Base-by-base conservation (phyloP, 139 green algal genomes). In the Chlamydomonas asymmetrica region DNA sequence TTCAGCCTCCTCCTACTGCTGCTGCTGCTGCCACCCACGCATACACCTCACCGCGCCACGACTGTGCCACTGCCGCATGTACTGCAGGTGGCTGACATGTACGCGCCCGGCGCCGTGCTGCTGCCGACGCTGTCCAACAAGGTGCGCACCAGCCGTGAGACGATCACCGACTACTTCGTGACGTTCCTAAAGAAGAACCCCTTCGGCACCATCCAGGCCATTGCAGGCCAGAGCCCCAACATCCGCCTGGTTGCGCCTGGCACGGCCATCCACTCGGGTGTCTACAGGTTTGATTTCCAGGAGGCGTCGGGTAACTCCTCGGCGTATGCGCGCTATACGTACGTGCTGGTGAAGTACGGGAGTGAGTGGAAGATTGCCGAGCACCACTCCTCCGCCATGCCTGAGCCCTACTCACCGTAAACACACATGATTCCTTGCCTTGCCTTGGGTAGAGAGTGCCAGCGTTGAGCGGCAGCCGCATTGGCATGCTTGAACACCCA, bases 151-250 rank as follows among this genome's bases (percentile, higher is more conserved):
- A 63, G 13, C 1, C 67, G 16, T 5, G 59, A 32, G 18, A 34
- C 39, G 59, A 65, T 65, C 32, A 16, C 39, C 20, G 32, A 63
- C 41, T 74, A 74, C 66, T 74, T 74, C 48, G 50, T 74, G 25
- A 3, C n/a, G 31, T 74, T 74, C 66, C 66, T 74, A 10, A 60
- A 74, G 66, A 63, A 63, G 29, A 18, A 74, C 29, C 66, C 66
- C 31, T 16, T 63, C 43, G 48, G 66, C 32, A 34, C n/a, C 32
- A 41, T 65, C 32, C 32, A 65, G 18, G 20, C 27, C 23, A 65
- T 65, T 7, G 59, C 32, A 20, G 32, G 59, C 56, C 18, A 29
- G 18, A n/a, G 32, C 18, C 59, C 59, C 32, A 65, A 65, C 59
- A 43, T 65, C 59, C 59, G 59, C 59, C n/a, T 65, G 16, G 32